Evolutionary conservation across 805 yeast species (phyloP), one percentile per base, ranked within the genome.

Genomic region (Saturnispora quitensis): DNA sequence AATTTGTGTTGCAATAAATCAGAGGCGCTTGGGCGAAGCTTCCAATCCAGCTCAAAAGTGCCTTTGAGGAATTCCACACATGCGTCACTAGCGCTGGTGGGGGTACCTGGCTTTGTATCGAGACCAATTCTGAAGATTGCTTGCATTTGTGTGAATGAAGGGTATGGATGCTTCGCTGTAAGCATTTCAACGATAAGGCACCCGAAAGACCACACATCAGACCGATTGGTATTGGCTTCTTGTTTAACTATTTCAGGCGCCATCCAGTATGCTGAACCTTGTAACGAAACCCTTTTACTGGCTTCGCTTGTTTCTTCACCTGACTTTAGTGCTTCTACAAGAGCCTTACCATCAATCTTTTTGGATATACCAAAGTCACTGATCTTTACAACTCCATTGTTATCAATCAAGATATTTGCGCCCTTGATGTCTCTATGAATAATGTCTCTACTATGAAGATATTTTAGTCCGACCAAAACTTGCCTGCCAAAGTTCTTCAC

Each of bases 241-340:
- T 90, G 97, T 61, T 89, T 88, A 17, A 93, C 98, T 8, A 93
- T 98, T 65, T 93, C 99, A 0, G 99, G 99, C 0, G 99, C 98
- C 99, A 93, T 93, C 98, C 99, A 93, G 63, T 84, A 93, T 0
- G 91, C 89, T 0, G 96, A 88, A 0, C 99, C 99, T 67, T 91
- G 97, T 50, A 89, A 69, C 0, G 96, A 89, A 2, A 87, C 90
- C 43, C 97, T 77, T 56, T 78, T 79, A 43, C 68, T 67, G 68
- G 68, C 73, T 70, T 61, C 74, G 54, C 60, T 74, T 75, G 46
- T 74, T 22, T 58, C 59, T 25, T 42, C 50, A 18, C 44, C 47
- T 8, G 34, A 28, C 67, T 75, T 57, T 5, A 45, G 34, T 22
- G 48, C 52, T 17, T 31, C 52, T 12, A 34, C 44, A 3, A 45